Evolutionary conservation across 208 protist species (phyloP).

Genomic region (Leishmania tropica): DNA sequence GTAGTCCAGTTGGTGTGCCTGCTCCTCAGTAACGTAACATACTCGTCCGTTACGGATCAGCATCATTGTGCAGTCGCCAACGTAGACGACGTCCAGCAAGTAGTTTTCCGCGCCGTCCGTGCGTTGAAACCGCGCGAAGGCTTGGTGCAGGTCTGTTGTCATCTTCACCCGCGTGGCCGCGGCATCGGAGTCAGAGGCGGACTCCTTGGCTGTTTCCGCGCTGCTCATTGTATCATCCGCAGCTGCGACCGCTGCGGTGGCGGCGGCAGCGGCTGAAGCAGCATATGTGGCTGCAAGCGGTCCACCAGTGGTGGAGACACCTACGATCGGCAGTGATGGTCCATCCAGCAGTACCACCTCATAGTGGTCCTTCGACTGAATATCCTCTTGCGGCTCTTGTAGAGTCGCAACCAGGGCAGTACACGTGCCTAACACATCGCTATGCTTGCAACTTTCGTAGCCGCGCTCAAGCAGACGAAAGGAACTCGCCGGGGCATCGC

Average conservation of each 20-base stretch:
- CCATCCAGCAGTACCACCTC: conserved; percentile 26
- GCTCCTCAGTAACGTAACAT: conserved; percentile 51
- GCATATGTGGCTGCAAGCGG: background rate
- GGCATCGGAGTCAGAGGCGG: background rate
- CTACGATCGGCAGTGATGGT: conserved; percentile 2
- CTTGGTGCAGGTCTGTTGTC: conserved; percentile 17
- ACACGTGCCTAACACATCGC: conserved; percentile 60
- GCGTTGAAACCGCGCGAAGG: conserved; percentile 5
- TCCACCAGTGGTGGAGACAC: background rate
- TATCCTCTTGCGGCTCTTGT: conserved; percentile 43
- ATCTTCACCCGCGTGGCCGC: background rate
- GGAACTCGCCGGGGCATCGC: conserved; percentile 53
- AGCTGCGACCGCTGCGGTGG: background rate
- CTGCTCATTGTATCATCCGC: background rate
- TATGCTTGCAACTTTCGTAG: conserved; percentile 55
- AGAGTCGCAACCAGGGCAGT: conserved; percentile 72
- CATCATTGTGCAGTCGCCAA: conserved; percentile 70
- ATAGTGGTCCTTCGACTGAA: conserved; percentile 50
- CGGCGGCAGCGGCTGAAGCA: background rate
- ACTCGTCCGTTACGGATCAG: conserved; percentile 55
- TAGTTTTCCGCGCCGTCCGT: conserved; percentile 31
- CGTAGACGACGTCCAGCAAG: conserved; percentile 57
- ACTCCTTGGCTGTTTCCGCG: background rate
- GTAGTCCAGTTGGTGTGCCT: conserved; percentile 68
- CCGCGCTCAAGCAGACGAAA: conserved; percentile 53